Evolutionary conservation across 2,329 filamentous ascomycete genomes (phyloP).

Genomic region (Capronia epimyces): DNA sequence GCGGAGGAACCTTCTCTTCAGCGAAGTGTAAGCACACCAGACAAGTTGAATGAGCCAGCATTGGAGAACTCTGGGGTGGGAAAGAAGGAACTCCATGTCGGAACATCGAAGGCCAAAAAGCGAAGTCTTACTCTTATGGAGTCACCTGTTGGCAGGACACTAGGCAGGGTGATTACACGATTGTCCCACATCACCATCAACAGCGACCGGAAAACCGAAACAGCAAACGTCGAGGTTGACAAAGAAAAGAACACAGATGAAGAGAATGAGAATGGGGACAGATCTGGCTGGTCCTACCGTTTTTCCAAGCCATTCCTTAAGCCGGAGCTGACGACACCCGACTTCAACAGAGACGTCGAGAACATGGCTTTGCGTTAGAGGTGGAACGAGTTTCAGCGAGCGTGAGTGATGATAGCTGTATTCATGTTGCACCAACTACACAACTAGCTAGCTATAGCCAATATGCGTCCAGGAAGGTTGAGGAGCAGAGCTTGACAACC

Average conservation of each 20-base stretch:
- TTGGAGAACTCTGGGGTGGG: neutral
- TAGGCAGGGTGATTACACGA: slow-evolving; percentile 13
- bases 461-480: too few relatives aligned
- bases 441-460: neutral
- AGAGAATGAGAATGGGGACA: slow-evolving; percentile 3
- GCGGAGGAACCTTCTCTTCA: neutral
- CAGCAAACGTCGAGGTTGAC: neutral
- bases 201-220: neutral
- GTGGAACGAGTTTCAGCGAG: too few relatives aligned
- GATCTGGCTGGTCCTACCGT: slow-evolving; percentile 18
- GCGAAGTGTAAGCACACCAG: slow-evolving; percentile 1
- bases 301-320: slow-evolving; percentile 24
- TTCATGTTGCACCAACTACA: too few relatives aligned
- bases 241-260: neutral
- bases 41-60: neutral
- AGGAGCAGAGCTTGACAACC: too few relatives aligned
- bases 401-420: too few relatives aligned
- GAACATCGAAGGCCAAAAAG: slow-evolving; percentile 13
- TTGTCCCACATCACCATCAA: slow-evolving; percentile 6
- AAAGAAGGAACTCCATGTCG: neutral
- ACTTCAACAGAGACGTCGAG: slow-evolving; percentile 22
- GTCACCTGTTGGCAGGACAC: slow-evolving; percentile 11
- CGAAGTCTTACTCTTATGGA: slow-evolving; percentile 11
- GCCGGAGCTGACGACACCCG: slow-evolving; percentile 23
- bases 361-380: slow-evolving; percentile 2